Evolutionary conservation across 176 grass and related monocot species (phyloP).

Genomic region (Eleusine coracana): DNA sequence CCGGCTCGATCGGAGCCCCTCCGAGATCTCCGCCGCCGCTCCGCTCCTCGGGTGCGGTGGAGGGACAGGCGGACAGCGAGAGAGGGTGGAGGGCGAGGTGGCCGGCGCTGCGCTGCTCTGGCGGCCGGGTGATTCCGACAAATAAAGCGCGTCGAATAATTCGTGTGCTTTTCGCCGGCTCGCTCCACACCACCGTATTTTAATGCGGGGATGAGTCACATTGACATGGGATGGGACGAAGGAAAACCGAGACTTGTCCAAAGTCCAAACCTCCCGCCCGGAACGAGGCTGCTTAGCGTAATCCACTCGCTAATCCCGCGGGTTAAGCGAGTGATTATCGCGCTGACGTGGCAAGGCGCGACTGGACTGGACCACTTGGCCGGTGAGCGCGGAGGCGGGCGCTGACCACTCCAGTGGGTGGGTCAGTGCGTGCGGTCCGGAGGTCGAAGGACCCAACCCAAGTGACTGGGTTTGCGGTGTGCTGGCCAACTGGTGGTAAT

Average conservation of each 20-base stretch:
- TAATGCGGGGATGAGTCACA: constrained; percentile 44
- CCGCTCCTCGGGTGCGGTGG: neutral
- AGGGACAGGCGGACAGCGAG: neutral
- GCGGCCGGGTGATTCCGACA: constrained; percentile 25
- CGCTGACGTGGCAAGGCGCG: neutral
- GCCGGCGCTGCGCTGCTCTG: constrained; percentile 27
- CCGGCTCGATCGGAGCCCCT: constrained; percentile 1
- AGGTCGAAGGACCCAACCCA: neutral
- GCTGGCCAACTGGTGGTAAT: neutral
- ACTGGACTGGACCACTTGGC: constrained; percentile 25
- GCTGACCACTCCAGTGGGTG: neutral
- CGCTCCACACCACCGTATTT: constrained; percentile 23
- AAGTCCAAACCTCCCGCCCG: neutral
- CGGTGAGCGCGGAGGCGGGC: neutral
- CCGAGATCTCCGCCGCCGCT: constrained; percentile 4
- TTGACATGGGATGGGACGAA: neutral
- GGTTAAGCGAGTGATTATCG: constrained; percentile 4
- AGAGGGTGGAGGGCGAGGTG: constrained; percentile 1
- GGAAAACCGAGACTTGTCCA: neutral
- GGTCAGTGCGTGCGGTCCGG: neutral
- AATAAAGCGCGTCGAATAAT: constrained; percentile 60
- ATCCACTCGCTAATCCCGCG: constrained; percentile 1
- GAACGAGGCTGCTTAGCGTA: neutral
- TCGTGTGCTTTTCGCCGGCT: neutral
- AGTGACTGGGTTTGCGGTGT: too few relatives aligned